Evolutionary conservation across 2,329 filamentous ascomycete species (phyloP).

Genomic region (Sarocladiaceae sp.): DNA sequence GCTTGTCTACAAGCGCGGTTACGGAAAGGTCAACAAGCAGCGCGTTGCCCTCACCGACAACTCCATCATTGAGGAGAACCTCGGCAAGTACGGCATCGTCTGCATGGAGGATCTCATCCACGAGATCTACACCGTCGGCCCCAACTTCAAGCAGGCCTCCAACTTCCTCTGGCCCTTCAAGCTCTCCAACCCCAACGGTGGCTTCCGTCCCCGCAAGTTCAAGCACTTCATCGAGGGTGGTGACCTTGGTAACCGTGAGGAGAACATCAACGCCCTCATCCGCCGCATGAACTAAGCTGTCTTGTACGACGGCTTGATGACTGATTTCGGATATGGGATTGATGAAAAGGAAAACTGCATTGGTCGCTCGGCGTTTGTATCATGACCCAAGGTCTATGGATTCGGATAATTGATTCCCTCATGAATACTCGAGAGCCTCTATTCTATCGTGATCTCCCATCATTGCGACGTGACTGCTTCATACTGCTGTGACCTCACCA

Average conservation of each 20-base stretch:
- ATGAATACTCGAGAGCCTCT: slow-evolving; percentile 37
- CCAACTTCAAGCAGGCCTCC: slow-evolving; percentile 99
- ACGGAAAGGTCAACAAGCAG: slow-evolving; percentile 99
- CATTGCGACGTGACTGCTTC: neutral
- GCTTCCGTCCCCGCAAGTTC: slow-evolving; percentile 96
- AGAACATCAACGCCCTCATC: slow-evolving; percentile 94
- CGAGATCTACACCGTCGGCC: slow-evolving; percentile 97
- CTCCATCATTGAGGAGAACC: slow-evolving; percentile 91
- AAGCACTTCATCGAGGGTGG: slow-evolving; percentile 98
- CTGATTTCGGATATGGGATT: slow-evolving; percentile 17
- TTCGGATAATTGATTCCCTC: slow-evolving; percentile 33
- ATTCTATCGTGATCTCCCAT: slow-evolving; percentile 9
- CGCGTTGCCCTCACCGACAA: slow-evolving; percentile 96
- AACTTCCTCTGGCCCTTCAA: slow-evolving; percentile 99
- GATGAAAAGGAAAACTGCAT: slow-evolving; percentile 27
- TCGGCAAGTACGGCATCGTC: slow-evolving; percentile 98
- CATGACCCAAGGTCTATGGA: slow-evolving; percentile 26
- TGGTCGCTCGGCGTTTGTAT: slow-evolving; percentile 37
- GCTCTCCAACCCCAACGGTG: slow-evolving; percentile 96
- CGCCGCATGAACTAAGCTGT: slow-evolving; percentile 90
- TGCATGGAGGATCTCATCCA: slow-evolving; percentile 99
- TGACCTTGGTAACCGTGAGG: slow-evolving; percentile 98
- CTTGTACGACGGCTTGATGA: slow-evolving; percentile 11
- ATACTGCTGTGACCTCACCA: too few relatives aligned
- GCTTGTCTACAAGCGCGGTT: slow-evolving; percentile 99